Percentiles rank a stretch among this genome's conserved stretches.
Conservation (phyloP, 345 rosid genomes). For the Pugionium dolabratum region DNA sequence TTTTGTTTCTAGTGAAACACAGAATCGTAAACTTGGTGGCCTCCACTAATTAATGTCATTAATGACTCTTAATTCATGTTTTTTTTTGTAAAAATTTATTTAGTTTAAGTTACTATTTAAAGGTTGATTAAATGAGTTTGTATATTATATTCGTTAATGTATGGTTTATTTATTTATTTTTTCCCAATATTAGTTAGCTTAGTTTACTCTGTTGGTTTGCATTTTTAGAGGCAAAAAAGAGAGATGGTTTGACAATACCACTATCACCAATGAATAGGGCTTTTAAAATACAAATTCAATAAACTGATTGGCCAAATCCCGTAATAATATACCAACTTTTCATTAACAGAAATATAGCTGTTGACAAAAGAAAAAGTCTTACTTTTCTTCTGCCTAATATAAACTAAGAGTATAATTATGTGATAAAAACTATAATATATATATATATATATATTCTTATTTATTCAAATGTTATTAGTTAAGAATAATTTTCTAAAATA, state of each 20-base stretch:
- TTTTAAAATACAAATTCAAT: slow-evolving; percentile 13
- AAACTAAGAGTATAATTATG: too few species aligned
- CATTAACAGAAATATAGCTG: background rate
- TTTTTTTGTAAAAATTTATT: background rate
- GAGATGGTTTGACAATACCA: slow-evolving; percentile 30
- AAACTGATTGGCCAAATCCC: background rate
- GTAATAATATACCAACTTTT: slow-evolving; percentile 19
- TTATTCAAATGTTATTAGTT: too few species aligned
- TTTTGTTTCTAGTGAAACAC: slow-evolving; percentile 41
- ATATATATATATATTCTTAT: too few species aligned
- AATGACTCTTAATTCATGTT: slow-evolving; percentile 28
- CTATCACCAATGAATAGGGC: slow-evolving; percentile 10
- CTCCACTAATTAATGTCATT: slow-evolving; percentile 42
- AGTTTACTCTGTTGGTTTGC: slow-evolving; percentile 30
- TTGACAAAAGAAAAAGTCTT: background rate
- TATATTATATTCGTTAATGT: too few species aligned
- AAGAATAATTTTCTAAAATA: too few species aligned
- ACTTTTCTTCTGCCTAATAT: too few species aligned
- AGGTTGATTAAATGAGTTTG: background rate
- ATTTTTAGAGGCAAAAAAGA: slow-evolving; percentile 37
- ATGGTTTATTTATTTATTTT: too few species aligned
- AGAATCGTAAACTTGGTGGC: slow-evolving; percentile 40
- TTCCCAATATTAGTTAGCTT: slow-evolving; percentile 3
- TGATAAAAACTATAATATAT: too few species aligned
- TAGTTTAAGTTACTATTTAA: slow-evolving; percentile 17